Base-by-base conservation (phyloP, 805 yeast species). In the Starmerella floricola region DNA sequence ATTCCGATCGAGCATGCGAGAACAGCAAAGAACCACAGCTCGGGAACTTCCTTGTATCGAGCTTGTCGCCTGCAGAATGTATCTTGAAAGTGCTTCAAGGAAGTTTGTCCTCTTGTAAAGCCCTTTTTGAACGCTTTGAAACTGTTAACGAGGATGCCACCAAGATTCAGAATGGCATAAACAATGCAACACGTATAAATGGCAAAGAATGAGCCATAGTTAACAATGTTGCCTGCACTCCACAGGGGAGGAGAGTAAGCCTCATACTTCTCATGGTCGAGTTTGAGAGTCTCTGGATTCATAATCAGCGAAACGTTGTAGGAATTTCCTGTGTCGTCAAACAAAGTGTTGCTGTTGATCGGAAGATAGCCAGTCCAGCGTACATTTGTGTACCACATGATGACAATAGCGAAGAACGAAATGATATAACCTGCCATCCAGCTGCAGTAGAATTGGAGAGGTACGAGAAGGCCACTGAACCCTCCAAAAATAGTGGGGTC, bases 201-300 rank as follows among this genome's bases (percentile, higher is more conserved):
- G 29, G 72, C 71, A 55, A 74, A 74, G 53, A 64, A 69, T 0
- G 76, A 70, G 16, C 81, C 80, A 52, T 75, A 76, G 18, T 66
- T 57, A 8, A 76, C 72, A 46, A 76, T 56, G 55, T 73, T 73
- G 2, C 76, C 81, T 5, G 84, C 82, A 24, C 74, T 55, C 53
- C 74, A 76, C 57, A 69, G 78, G 6, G 85, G 84, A 8, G 82
- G 80, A 1, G 84, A 78, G 60, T 79, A 78, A 6, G 59, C 56
- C 51, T 70, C 58, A 58, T 78, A 78, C 6, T 64, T 73, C 8
- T 57, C 59, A 38, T 61, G 58, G 52, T 71, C 64, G 48, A 78
- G 36, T n/a, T 62, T 51, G n/a, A n/a, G n/a, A 76, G 41, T 60
- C 60, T 70, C 56, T 38, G 68, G 58, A n/a, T 45, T 31, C 34